Conservation (phyloP, 2,329 filamentous ascomycete species). For the Ascochyta koolunga region DNA sequence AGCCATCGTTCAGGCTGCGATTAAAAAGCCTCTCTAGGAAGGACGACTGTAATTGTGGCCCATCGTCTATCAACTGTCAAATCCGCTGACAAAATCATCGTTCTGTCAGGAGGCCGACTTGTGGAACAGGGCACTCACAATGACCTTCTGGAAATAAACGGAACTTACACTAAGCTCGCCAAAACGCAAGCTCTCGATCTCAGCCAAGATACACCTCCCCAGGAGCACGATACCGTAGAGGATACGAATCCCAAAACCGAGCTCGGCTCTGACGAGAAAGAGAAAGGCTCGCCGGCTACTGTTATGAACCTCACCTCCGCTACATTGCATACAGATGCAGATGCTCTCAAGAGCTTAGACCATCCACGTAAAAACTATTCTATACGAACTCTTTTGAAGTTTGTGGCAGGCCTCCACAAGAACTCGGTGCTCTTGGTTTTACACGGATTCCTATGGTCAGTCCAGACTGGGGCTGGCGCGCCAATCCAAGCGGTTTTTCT, state of each 20-base stretch:
- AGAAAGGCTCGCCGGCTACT: background rate
- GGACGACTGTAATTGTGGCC: too few species aligned
- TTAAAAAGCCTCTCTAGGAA: too few species aligned
- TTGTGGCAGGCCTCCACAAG: background rate
- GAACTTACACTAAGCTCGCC: background rate
- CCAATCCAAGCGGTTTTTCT: background rate
- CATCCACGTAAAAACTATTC: background rate
- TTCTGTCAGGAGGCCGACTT: slow-evolving; percentile 85
- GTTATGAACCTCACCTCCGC: background rate
- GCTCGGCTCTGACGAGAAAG: background rate
- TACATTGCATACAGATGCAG: background rate
- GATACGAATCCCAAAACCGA: background rate
- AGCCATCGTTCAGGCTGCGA: too few species aligned
- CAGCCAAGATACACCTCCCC: background rate
- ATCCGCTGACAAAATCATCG: slow-evolving; percentile 93
- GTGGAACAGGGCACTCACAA: slow-evolving; percentile 75
- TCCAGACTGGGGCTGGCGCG: background rate
- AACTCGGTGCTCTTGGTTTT: background rate
- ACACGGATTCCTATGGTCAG: background rate
- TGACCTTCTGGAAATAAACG: background rate
- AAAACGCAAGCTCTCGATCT: background rate
- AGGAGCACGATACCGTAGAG: background rate
- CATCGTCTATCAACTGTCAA: too few species aligned
- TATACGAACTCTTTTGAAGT: background rate
- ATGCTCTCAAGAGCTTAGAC: background rate